A percentile compares a stretch with the other conserved stretches of the same genome.
Evolutionary conservation across 2,329 filamentous ascomycete genomes (phyloP).

Genomic region (Uncinocarpus reesii): DNA sequence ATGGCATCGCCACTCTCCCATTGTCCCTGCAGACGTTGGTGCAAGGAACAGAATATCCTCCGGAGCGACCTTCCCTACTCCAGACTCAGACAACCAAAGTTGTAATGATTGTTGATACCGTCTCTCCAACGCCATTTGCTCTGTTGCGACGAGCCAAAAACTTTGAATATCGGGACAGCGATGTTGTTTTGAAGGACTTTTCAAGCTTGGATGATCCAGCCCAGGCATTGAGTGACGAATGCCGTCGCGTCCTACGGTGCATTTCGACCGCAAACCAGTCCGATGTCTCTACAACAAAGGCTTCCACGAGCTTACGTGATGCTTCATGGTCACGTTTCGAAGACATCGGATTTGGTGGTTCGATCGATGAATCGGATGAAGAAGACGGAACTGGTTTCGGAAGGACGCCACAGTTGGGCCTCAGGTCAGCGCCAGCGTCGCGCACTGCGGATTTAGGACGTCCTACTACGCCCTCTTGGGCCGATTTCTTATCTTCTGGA

Average conservation of each 20-base stretch:
- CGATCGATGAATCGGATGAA: constrained; percentile 60
- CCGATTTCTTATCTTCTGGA: constrained; percentile 88
- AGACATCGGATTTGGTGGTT: constrained; percentile 77
- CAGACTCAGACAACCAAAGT: constrained; percentile 77
- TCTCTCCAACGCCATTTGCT: constrained; percentile 89
- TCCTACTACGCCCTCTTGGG: constrained; percentile 95
- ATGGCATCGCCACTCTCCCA: constrained; percentile 74
- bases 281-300: constrained; percentile 58
- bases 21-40: constrained; percentile 84
- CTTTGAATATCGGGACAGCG: constrained; percentile 88
- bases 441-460: constrained; percentile 58
- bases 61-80: constrained; percentile 63
- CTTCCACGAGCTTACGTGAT: constrained; percentile 64
- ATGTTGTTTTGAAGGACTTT: constrained; percentile 72
- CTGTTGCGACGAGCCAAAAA: constrained; percentile 82
- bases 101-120: constrained; percentile 90
- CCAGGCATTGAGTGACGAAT: constrained; percentile 82
- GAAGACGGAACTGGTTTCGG: constrained; percentile 24
- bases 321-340: constrained; percentile 96
- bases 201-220: constrained; percentile 84
- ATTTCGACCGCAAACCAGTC: constrained; percentile 86
- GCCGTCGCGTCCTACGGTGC: constrained; percentile 74
- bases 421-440: constrained; percentile 58
- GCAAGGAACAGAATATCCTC: constrained; percentile 88
- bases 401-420: constrained; percentile 39